phyloP scores from a whole-genome alignment of 805 yeast species.

The Metschnikowia lachancei region DNA sequence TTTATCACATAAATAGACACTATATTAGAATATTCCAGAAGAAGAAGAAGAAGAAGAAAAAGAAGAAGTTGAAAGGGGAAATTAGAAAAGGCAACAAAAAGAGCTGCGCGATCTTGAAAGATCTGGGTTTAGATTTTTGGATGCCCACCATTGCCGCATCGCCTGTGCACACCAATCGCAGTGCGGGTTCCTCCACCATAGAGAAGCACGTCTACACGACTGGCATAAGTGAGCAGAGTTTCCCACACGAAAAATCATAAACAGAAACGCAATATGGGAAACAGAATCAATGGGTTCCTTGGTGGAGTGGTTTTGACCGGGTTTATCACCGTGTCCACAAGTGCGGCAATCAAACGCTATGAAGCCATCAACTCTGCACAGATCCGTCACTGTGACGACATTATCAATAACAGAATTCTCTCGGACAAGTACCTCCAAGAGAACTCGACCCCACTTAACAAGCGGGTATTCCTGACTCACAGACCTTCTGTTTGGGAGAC shows the following conservation, averaged over 20 bases:
- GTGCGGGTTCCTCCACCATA: constrained; percentile 1
- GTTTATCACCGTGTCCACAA: constrained; percentile 59
- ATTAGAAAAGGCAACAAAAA: too few relatives aligned
- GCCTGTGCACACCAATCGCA: constrained; percentile 10
- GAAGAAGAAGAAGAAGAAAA: too few relatives aligned
- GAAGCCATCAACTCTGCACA: constrained; percentile 46
- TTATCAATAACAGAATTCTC: constrained; percentile 54
- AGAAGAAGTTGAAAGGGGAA: too few relatives aligned
- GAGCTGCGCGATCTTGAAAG: too few relatives aligned
- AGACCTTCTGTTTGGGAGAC: constrained; percentile 55
- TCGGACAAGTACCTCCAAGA: constrained; percentile 45
- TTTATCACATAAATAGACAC: too few relatives aligned
- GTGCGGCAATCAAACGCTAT: constrained; percentile 50
- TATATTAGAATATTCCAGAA: too few relatives aligned
- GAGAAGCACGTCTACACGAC: neutral
- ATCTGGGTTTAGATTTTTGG: too few relatives aligned
- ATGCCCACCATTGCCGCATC: too few relatives aligned
- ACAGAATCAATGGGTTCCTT: constrained; percentile 44
- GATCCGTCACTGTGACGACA: constrained; percentile 46
- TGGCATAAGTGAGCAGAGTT: too few relatives aligned
- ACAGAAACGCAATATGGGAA: constrained; percentile 31
- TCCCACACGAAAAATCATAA: neutral
- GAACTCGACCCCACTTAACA: constrained; percentile 43
- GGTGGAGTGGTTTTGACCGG: constrained; percentile 61
- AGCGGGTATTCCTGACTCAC: constrained; percentile 19